Percentiles rank a stretch among this genome's conserved stretches.
phyloP scores from a whole-genome alignment of 768 basidiomycete species.

The Pisolithus microcarpus region DNA sequence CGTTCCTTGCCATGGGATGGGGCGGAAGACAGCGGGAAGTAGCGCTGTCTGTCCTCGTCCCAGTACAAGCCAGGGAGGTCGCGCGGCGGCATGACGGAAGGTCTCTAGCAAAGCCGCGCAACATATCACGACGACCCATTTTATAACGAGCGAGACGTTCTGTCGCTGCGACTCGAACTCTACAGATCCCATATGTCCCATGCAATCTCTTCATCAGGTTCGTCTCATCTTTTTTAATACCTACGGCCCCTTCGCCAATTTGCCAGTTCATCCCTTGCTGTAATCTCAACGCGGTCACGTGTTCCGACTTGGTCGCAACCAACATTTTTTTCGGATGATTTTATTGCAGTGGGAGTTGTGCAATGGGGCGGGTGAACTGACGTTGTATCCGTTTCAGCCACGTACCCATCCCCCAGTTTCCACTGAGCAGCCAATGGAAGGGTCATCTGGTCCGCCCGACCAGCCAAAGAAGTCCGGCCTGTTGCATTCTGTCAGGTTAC shows the following conservation, averaged over 20 bases:
- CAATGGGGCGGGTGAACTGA: not conserved
- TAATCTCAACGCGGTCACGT: constrained; percentile 5
- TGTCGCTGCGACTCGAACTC: too few relatives aligned
- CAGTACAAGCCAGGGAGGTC: constrained; percentile 53
- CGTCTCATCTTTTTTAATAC: too few relatives aligned
- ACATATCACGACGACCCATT: too few relatives aligned
- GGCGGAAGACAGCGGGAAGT: constrained; percentile 47
- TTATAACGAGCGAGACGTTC: too few relatives aligned
- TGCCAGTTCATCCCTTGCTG: too few relatives aligned
- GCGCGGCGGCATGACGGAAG: constrained; percentile 28
- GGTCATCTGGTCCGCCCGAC: not conserved
- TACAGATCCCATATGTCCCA: too few relatives aligned
- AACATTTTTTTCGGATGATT: not conserved
- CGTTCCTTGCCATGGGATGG: constrained; percentile 15
- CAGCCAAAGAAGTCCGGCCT: constrained; percentile 4
- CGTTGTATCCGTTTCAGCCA: not conserved
- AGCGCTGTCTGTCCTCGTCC: constrained; percentile 44
- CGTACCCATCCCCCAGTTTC: not conserved
- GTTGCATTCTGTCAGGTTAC: constrained; percentile 27
- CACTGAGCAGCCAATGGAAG: constrained; percentile 4
- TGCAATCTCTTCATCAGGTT: too few relatives aligned
- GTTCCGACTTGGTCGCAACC: not conserved
- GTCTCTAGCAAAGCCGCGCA: too few relatives aligned
- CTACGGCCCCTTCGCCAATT: not conserved
- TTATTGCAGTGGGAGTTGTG: not conserved